Evolutionary conservation across 2,329 filamentous ascomycete genomes (phyloP).

Genomic region (Sporothrix pseudoabietina): DNA sequence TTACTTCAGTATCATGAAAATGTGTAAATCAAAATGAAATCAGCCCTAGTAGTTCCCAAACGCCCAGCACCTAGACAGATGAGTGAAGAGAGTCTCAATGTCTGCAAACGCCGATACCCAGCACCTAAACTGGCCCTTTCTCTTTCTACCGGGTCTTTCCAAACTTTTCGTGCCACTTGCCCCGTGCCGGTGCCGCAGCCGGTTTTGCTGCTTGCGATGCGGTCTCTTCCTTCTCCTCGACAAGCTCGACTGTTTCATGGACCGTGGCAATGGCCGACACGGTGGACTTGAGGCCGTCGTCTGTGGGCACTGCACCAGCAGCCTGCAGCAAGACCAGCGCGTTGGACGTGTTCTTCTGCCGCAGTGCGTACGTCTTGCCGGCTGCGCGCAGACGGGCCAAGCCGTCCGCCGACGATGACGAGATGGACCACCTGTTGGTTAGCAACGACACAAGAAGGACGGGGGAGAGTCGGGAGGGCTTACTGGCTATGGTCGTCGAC

Average conservation of each 20-base stretch:
- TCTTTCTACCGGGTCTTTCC: conserved; percentile 48
- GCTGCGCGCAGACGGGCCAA: conserved; percentile 57
- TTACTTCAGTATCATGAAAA: background rate
- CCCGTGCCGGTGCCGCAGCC: conserved; percentile 42
- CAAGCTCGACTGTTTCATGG: conserved; percentile 64
- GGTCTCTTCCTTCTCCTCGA: conserved; percentile 43
- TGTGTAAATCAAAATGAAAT: background rate
- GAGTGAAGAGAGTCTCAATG: background rate
- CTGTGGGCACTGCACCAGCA: conserved; percentile 28
- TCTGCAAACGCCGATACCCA: too few relatives aligned
- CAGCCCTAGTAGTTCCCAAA: too few relatives aligned
- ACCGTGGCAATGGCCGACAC: conserved; percentile 57
- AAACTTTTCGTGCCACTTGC: conserved; percentile 65
- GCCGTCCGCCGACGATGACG: conserved; percentile 55
- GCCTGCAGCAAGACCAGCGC: conserved; percentile 60
- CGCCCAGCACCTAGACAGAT: background rate
- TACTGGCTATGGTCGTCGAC: conserved; percentile 55
- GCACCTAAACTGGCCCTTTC: too few relatives aligned
- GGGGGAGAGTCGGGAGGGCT: conserved; percentile 7
- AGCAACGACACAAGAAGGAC: background rate
- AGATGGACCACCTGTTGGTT: conserved; percentile 35
- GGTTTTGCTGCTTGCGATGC: background rate
- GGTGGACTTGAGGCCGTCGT: conserved; percentile 37
- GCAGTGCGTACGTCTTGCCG: conserved; percentile 58
- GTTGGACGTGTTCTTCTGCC: conserved; percentile 69